Conservation (phyloP, 306 rosid species). For the Coriaria nepalensis region DNA sequence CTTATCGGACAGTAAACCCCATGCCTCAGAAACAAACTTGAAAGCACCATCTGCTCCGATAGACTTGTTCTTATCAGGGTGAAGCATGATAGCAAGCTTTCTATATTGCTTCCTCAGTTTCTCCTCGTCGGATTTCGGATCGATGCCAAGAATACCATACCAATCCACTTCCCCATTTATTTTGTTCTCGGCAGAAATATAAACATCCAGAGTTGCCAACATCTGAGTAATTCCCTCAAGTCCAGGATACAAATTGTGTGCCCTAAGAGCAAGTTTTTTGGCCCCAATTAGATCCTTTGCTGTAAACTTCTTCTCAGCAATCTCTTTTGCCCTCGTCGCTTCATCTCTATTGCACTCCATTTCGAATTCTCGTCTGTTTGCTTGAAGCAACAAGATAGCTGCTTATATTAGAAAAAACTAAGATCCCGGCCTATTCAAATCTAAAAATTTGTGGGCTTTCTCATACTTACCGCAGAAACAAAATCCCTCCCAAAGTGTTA, state of each 20-base stretch:
- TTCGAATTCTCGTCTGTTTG: conserved; percentile 7
- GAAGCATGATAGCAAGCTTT: conserved; percentile 86
- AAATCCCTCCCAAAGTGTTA: no score
- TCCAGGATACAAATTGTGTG: conserved; percentile 59
- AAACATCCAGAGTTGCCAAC: conserved; percentile 70
- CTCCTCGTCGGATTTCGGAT: conserved; percentile 58
- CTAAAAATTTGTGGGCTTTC: no score
- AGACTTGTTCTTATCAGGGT: conserved; percentile 91
- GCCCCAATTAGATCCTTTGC: conserved; percentile 58
- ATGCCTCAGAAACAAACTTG: conserved; percentile 75
- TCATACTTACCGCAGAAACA: no score
- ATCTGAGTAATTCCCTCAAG: conserved; percentile 74
- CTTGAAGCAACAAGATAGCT: conserved; percentile 9
- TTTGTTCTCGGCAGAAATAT: conserved; percentile 55
- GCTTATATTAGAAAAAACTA: no score
- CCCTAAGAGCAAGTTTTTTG: conserved; percentile 78
- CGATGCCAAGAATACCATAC: conserved; percentile 77
- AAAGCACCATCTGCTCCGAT: conserved; percentile 85
- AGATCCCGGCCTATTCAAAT: no score
- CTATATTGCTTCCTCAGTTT: conserved; percentile 56
- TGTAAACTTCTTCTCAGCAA: conserved; percentile 68
- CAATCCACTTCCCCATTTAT: conserved; percentile 69
- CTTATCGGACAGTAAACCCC: conserved; percentile 78
- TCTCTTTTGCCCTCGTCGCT: conserved; percentile 71
- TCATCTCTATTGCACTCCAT: conserved; percentile 97